Base-by-base conservation (phyloP, 129 eudicot genomes). In the Saposhnikovia divaricata region DNA sequence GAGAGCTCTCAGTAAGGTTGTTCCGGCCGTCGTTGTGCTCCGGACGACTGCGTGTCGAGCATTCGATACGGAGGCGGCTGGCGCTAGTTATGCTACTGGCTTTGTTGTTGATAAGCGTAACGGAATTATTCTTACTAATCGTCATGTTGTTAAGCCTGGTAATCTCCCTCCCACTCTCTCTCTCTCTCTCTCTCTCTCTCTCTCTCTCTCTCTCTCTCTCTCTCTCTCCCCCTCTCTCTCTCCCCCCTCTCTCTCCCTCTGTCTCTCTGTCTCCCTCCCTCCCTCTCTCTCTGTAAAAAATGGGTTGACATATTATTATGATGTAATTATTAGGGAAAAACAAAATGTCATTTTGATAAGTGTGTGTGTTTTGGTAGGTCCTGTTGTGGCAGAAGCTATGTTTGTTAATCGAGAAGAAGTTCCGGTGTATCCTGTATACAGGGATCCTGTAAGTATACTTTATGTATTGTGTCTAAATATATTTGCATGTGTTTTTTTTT, bases 371-470 rank as follows among this genome's bases (percentile, higher is more conserved):
- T 73, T 59, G 86, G 11, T 75, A 93, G 98, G 99, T 13, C 99
- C 99, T 23, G 98, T 96, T 39, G 93, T 91, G 74, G 98, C 99
- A 28, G 98, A 96, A 85, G 99, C 99, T 77, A 96, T 85, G 98
- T 96, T 96, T 86, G 96, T 96, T 31, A 96, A 96, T 77, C 95
- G 99, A 39, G 99, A 96, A 83, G 99, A 96, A 85, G 83, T 90
- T 80, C 96, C 98, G 2, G 90, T 96, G 9, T 96, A 86, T 87
- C 97, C 98, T 0, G 50, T 92, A 31, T 96, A 96, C 76, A 85
- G 99, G 85, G 99, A 96, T 78, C 99, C 99, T 75, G 97, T 94
- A 74, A 87, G 98, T 87, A 3, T 61, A 25, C 34, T n/a, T 25
- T 61, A 0, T 61, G 61, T 59, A 23, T 59, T 59, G 14, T 23